Evolutionary conservation across 2,329 filamentous ascomycete genomes (phyloP).

Genomic region (Fusarium nanum): DNA sequence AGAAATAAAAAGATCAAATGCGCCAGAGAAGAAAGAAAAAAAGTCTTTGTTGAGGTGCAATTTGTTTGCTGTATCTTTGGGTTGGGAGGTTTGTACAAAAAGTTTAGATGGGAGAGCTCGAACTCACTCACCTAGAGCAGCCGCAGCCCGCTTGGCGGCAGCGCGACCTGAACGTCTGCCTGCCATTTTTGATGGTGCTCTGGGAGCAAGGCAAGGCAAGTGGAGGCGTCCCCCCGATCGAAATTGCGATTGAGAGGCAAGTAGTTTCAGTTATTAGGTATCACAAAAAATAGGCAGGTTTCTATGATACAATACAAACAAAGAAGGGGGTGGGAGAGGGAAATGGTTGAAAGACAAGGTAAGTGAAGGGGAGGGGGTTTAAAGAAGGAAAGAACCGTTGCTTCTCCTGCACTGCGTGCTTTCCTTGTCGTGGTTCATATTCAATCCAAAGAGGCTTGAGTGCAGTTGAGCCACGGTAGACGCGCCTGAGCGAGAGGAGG

Average conservation of each 20-base stretch:
- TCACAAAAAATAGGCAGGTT: conserved; percentile 20
- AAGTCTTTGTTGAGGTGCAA: neutral
- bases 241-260: conserved; percentile 23
- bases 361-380: conserved; percentile 21
- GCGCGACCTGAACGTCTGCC: conserved; percentile 65
- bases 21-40: neutral
- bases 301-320: conserved; percentile 10
- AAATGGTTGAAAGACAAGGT: conserved; percentile 2
- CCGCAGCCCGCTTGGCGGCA: conserved; percentile 64
- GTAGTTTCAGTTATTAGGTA: conserved; percentile 27
- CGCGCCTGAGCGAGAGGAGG: conserved; percentile 40
- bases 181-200: conserved; percentile 45
- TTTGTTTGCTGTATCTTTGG: conserved; percentile 2
- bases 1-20: conserved; percentile 2
- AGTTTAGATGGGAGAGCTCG: conserved; percentile 20
- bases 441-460: conserved; percentile 36
- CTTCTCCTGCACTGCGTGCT: conserved; percentile 16
- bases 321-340: conserved; percentile 10
- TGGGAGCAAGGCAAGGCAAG: conserved; percentile 16
- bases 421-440: conserved; percentile 30
- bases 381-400: conserved; percentile 19
- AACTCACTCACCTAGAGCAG: conserved; percentile 61
- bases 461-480: conserved; percentile 43
- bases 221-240: conserved; percentile 32
- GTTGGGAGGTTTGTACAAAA: conserved; percentile 18